Conservation (phyloP, 495 filamentous ascomycete genomes). For the Neurospora tetraspora region DNA sequence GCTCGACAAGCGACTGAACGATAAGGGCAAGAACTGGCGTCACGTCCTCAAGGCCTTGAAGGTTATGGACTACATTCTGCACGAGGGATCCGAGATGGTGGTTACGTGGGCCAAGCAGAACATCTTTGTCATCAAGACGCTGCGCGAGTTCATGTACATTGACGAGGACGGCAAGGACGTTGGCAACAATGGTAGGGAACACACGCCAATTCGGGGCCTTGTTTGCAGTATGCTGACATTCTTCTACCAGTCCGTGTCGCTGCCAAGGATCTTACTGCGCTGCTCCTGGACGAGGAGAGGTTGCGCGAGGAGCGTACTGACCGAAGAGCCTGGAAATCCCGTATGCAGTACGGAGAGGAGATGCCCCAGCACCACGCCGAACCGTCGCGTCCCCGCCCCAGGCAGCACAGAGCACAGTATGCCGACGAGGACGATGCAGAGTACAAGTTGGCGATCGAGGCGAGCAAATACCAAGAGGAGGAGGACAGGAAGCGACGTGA, state of each 20-base stretch:
- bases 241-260: conserved; percentile 70
- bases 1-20: conserved; percentile 97
- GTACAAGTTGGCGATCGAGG: conserved; percentile 87
- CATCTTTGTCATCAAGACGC: conserved; percentile 95
- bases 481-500: conserved; percentile 76
- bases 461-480: conserved; percentile 91
- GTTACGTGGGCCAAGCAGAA: conserved; percentile 98
- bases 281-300: conserved; percentile 91
- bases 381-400: conserved; percentile 35
- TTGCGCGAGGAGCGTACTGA: conserved; percentile 84
- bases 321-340: conserved; percentile 91
- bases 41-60: conserved; percentile 97
- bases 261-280: conserved; percentile 90
- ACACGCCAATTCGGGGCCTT: background rate
- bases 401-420: conserved; percentile 15
- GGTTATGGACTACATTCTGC: conserved; percentile 95
- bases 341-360: conserved; percentile 60
- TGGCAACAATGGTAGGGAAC: conserved; percentile 72
- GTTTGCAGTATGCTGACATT: background rate
- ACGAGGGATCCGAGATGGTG: conserved; percentile 92
- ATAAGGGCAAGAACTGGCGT: conserved; percentile 99
- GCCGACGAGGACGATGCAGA: conserved; percentile 87
- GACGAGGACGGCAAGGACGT: conserved; percentile 94
- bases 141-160: conserved; percentile 91
- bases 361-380: conserved; percentile 27